Evolutionary conservation across 2,329 filamentous ascomycete species (phyloP).

Genomic region (Elsinoe perseae): DNA sequence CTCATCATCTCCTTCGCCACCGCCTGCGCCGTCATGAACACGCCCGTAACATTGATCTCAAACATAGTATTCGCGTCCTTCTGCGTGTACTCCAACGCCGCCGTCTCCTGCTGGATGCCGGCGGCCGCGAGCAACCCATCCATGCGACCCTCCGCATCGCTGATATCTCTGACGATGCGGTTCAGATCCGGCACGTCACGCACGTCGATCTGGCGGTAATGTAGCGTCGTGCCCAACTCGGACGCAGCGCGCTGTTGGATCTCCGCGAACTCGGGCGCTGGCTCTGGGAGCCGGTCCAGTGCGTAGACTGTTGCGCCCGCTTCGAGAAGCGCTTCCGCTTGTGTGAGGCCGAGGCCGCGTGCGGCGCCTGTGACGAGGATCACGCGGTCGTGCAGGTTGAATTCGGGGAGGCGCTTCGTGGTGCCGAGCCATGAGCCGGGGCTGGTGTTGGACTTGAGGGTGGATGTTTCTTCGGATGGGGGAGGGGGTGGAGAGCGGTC

Average conservation of each 20-base stretch:
- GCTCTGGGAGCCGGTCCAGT: constrained; percentile 54
- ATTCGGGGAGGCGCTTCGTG: constrained; percentile 55
- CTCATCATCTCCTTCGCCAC: constrained; percentile 57
- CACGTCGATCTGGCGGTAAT: constrained; percentile 75
- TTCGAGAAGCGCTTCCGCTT: constrained; percentile 66
- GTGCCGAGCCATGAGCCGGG: constrained; percentile 31
- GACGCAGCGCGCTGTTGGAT: constrained; percentile 56
- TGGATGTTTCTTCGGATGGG: constrained; percentile 27
- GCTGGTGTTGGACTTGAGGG: constrained; percentile 26
- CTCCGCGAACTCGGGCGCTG: constrained; percentile 54
- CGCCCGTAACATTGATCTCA: constrained; percentile 53
- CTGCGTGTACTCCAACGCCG: constrained; percentile 68
- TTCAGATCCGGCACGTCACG: constrained; percentile 63
- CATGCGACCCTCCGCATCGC: constrained; percentile 59
- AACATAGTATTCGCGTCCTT: constrained; percentile 57
- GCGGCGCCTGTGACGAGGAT: constrained; percentile 65
- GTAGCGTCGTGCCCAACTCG: constrained; percentile 56
- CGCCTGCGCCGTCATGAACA: constrained; percentile 57
- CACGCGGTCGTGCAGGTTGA: constrained; percentile 63
- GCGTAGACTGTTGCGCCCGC: constrained; percentile 66
- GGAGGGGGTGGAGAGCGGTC: constrained; percentile 26
- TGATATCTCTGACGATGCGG: constrained; percentile 60
- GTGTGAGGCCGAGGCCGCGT: constrained; percentile 63
- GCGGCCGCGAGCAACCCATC: constrained; percentile 72
- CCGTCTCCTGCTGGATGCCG: constrained; percentile 73